Evolutionary conservation across 257 asterid species (phyloP).

Genomic region (Petrea volubilis): DNA sequence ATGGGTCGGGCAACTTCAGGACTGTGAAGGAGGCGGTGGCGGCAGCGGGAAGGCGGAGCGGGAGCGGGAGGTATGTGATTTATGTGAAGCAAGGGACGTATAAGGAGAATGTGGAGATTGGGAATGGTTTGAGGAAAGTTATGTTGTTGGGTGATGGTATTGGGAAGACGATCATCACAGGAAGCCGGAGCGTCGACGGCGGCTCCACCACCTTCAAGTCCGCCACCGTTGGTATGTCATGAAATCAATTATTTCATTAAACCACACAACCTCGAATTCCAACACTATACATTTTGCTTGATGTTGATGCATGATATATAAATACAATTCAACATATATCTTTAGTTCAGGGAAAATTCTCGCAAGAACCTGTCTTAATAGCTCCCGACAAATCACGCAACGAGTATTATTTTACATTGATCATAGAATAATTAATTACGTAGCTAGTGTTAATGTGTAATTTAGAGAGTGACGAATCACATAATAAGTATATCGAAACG

Average conservation of each 20-base stretch:
- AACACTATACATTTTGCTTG: too few species aligned
- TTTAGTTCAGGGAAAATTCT: too few species aligned
- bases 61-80: conserved; percentile 62
- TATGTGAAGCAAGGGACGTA: conserved; percentile 74
- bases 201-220: conserved; percentile 77
- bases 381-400: too few species aligned
- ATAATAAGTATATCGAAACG: too few species aligned
- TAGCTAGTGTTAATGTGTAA: too few species aligned
- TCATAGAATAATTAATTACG: too few species aligned
- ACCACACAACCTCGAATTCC: too few species aligned
- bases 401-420: too few species aligned
- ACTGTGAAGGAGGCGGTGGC: conserved; percentile 56
- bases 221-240: conserved; percentile 81
- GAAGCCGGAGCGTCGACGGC: conserved; percentile 76
- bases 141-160: conserved; percentile 89
- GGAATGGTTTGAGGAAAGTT: conserved; percentile 48
- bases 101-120: conserved; percentile 69
- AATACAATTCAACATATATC: too few species aligned
- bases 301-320: too few species aligned
- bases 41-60: conserved; percentile 50
- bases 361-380: too few species aligned
- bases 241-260: not conserved
- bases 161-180: conserved; percentile 85
- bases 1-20: conserved; percentile 63
- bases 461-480: too few species aligned